Evolutionary conservation across 2,329 filamentous ascomycete species (phyloP), one percentile per base, ranked within the genome.

Genomic region (Chaetomiaceae sp.): DNA sequence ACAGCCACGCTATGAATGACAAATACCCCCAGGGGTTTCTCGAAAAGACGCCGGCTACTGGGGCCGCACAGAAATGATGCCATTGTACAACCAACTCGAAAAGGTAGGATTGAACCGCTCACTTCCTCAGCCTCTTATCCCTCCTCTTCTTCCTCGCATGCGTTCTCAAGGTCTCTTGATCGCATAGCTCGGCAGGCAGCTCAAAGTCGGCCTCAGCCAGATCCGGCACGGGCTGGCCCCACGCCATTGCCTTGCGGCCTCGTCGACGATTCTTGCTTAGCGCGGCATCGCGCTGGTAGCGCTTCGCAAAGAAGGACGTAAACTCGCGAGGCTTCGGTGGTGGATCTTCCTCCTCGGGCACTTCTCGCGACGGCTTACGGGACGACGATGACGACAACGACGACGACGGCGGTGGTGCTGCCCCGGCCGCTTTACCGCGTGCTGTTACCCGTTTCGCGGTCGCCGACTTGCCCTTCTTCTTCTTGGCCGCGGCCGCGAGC

Each of bases 271-370:
- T 77, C 60, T 82, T 84, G 56, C 82, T 86, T n/a, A 96, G 70
- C 9, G 91, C 90, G 6, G 84, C 82, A 20, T 90, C 88, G 23
- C 92, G 85, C 56, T 92, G 79, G 64, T 95, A 85, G 21, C 80
- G 83, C 70, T 94, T 90, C 16, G 78, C 69, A 66, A 90, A 97
- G 72, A 96, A 96, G 0, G 89, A 95, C n/a, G 76, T 86, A 65
- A 96, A 90, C 33, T 88, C 86, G 53, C 5, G 25, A 27, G 25
- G 25, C n/a, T 77, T 80, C 16, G 53, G 29, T 2, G 42, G 18
- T 69, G n/a, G n/a, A n/a, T 69, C 10, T 25, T 69, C 11, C 25
- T 72, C 65, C 30, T 67, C 66, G 9, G 66, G 59, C n/a, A n/a
- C n/a, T 21, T 54, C 58, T 8, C 61, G 59, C 14, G 60, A 61